Base-by-base conservation (phyloP, 2,329 filamentous ascomycete genomes). In the Apiospora pterosperma region DNA sequence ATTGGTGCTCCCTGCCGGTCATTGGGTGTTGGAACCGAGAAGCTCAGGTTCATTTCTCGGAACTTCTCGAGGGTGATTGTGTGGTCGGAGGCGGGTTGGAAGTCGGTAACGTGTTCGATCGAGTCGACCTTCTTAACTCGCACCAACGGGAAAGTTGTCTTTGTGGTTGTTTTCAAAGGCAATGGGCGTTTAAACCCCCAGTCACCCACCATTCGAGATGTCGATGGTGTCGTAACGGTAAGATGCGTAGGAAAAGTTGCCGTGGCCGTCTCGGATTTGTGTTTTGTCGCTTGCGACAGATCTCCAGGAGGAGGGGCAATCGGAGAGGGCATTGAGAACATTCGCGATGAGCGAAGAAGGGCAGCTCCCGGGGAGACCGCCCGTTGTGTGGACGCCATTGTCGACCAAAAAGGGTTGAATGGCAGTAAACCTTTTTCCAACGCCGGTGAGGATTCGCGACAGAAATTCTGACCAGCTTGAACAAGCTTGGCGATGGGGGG, bases 111-210 rank as follows among this genome's bases (percentile, higher is more conserved):
- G 76, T 93, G 91, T 78, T 97, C 93, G 70, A 89, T 86, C 2
- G 92, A 92, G 80, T 98, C 95, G 68, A 97, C 85, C 66, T 90
- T 85, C 72, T 88, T 89, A 70, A 98, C 80, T 68, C 92, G 88
- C 63, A 97, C 85, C 61, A 92, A 82, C 11, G 93, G 92, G n/a
- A 88, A 89, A 7, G 89, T 88, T 7, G 88, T 88, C 63, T 87
- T 87, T 23, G 88, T 86, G 5, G 92, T 94, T 3, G 90, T 89
- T 75, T 90, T 90, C 10, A 90, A 79, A 1, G 95, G 95, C 6
- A 98, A 82, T 1, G 93, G 84, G 63, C 95, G 85, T 81, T 98
- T 98, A 71, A 97, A 81, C 16, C 95, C 95, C 94, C 95, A 98
- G 74, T 98, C 95, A 39, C 95, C 95, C 73, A 87, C 87, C 44